Evolutionary conservation across 176 grass and related monocot genomes (phyloP), one percentile per base, ranked within the genome.

Genomic region (Lolium rigidum): DNA sequence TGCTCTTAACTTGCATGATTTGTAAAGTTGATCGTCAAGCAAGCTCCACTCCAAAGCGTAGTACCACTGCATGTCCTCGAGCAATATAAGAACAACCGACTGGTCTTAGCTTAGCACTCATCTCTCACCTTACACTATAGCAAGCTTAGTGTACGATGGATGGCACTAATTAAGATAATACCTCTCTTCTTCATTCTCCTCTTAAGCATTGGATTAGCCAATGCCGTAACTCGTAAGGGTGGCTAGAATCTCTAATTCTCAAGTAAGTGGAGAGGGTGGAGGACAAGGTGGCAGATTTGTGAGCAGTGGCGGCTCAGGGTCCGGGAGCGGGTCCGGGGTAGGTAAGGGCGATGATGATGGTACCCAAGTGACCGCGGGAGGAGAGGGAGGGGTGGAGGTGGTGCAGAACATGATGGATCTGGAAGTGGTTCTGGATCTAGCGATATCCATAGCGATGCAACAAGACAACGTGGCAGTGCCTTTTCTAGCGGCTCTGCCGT

Each of bases 181-280:
- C 17, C 20, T 10, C 20, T 72, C 10, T 43, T 1, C 69, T 22
- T 46, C 43, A 6, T 47, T 47, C 4, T 72, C 41, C 69, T 95
- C 85, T 92, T 95, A 44, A 72, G 41, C 20, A 72, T 72, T 46
- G 69, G 69, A 72, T 4, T 72, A 12, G 20, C 69, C 41, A 72
- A 47, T 47, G 38, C 68, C 31, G 31, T 35, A 35, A 35, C 31
- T 35, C 20, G 4, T n/a, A 71, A 71, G 68, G 68, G 68, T 71
- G 2, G 17, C 5, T 13, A 71, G 39, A 71, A 21, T 12, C 10
- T 22, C 41, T n/a, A 21, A 0, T 13, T 12, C 20, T 44, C 41
- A 22, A 1, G 39, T 39, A 39, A 47, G 4, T 20, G 69, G 69
- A 10, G 9, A 0, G 1, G 69, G 69, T 6, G n/a, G 20, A 47